Conservation (phyloP, 2,329 filamentous ascomycete species). For the Aureobasidium pullulans region DNA sequence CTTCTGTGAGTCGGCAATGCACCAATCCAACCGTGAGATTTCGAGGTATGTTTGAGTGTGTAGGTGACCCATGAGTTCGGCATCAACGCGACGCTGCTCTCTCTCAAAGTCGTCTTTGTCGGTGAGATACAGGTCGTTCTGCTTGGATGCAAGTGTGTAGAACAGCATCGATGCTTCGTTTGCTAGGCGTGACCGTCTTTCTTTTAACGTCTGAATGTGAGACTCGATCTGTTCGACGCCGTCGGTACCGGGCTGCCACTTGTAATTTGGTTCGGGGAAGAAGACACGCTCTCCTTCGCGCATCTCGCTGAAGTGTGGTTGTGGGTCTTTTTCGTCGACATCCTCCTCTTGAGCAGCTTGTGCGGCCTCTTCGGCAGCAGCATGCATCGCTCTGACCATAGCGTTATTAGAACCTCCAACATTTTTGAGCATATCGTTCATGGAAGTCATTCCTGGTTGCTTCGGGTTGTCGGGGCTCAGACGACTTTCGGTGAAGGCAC, state of each 20-base stretch:
- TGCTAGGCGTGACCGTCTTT: constrained; percentile 5
- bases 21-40: constrained; percentile 18
- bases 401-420: background rate
- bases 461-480: background rate
- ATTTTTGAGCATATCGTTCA: constrained; percentile 6
- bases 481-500: background rate
- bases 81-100: constrained; percentile 6
- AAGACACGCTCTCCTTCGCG: constrained; percentile 16
- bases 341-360: background rate
- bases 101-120: background rate
- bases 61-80: constrained; percentile 16
- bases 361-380: background rate
- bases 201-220: constrained; percentile 13
- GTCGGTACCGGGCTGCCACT: constrained; percentile 11
- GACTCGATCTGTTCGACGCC: constrained; percentile 13
- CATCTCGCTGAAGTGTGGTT: constrained; percentile 16
- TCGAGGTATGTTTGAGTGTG: constrained; percentile 17
- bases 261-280: constrained; percentile 16
- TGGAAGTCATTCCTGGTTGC: background rate
- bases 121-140: constrained; percentile 14
- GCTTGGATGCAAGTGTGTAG: constrained; percentile 17
- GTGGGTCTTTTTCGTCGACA: constrained; percentile 15
- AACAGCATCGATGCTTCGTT: constrained; percentile 18
- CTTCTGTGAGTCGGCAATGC: constrained; percentile 20
- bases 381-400: background rate